Base-by-base conservation (phyloP, 768 basidiomycete species). In the Xanthoconium stramineum region DNA sequence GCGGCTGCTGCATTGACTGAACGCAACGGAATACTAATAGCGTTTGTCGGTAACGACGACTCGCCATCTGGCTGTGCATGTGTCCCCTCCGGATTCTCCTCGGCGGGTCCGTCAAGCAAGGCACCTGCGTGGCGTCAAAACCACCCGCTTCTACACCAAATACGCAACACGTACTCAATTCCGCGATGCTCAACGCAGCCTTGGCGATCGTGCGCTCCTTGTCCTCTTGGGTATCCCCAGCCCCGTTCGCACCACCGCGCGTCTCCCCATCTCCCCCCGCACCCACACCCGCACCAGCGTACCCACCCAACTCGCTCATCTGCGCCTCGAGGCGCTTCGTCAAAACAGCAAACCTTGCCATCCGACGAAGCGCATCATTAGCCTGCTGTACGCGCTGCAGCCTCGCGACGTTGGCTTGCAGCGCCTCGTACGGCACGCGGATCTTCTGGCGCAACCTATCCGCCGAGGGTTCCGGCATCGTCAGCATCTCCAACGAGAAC, bases 101-200 rank as follows among this genome's bases (percentile, higher is more conserved):
- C 60, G 35, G 66, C 67, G 15, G 77, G 71, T 9, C 78, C 76
- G 52, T 83, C 80, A 13, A 87, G 70, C 39, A 87, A 69, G 19
- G 75, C 73, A 39, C 79, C 85, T 86, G 47, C 19, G 19, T 14
- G 33, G 39, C 43, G 38, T 67, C 51, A 61, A 36, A 10, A 37
- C 53, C 36, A 48, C 14, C 45, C 3, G 19, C n/a, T 3, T 14
- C 13, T 12, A 1, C 29, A 33, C 37, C 47, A 39, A 35, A 50
- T 37, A 1, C n/a, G 2, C 19, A 14, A n/a, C 30, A 75, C 87
- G 62, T 58, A 92, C 94, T 80, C 42, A 98, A 77, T 70, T 99
- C 96, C 1, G 95, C 92, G 10, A 98, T 85, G 38, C 85, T 94
- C 63, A 98, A 75, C n/a, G 95, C 96, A 3, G 96, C 95, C 71